Evolutionary conservation across 352 stramenopile species (phyloP).

Genomic region (Phytophthora quininea): DNA sequence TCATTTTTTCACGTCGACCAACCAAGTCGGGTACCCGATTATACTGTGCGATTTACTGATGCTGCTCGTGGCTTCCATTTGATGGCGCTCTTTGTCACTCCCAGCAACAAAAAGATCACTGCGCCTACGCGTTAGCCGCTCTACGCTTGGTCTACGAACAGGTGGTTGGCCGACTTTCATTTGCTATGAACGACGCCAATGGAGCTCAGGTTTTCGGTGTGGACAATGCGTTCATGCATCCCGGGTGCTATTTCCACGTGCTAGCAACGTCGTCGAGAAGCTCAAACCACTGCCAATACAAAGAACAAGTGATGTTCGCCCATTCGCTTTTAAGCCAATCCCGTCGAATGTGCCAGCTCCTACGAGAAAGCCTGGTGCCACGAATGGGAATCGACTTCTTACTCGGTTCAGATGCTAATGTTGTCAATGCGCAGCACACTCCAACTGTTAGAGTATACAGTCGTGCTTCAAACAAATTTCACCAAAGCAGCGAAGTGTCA

Average conservation of each 20-base stretch:
- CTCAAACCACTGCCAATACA: background rate
- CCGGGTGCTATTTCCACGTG: conserved; percentile 36
- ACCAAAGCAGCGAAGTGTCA: background rate
- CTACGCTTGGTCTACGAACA: background rate
- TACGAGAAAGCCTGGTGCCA: background rate
- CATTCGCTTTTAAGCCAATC: background rate
- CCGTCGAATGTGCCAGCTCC: background rate
- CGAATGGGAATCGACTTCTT: conserved; percentile 4
- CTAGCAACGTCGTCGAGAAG: conserved; percentile 30
- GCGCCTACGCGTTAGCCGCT: background rate
- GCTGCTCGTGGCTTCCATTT: conserved; percentile 14
- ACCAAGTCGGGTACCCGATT: conserved; percentile 14
- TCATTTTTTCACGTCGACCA: conserved; percentile 17
- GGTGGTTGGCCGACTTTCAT: background rate
- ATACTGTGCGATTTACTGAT: conserved; percentile 20
- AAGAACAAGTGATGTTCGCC: background rate
- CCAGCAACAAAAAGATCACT: background rate
- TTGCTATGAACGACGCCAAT: conserved; percentile 26
- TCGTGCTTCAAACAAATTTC: background rate
- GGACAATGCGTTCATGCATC: background rate
- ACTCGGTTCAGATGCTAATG: background rate
- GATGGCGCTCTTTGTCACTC: conserved; percentile 17
- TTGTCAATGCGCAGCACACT: background rate
- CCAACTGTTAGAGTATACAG: background rate
- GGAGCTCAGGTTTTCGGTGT: background rate